Percentiles rank a stretch among this genome's conserved stretches.
Conservation (phyloP, 352 stramenopile species). For the Globisporangium parvum region DNA sequence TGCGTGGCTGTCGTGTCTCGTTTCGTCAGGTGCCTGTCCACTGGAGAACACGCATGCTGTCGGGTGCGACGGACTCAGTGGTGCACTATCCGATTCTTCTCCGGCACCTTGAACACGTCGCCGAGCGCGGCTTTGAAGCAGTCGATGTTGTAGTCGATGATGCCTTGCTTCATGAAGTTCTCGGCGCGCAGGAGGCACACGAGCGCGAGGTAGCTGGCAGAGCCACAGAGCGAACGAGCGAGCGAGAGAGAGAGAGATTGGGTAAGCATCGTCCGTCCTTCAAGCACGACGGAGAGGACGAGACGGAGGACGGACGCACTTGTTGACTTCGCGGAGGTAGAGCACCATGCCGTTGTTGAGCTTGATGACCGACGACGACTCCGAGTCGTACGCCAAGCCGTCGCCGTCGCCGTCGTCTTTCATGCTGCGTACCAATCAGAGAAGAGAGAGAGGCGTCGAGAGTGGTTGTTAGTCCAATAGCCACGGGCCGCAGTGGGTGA, state of each 20-base stretch:
- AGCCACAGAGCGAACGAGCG: constrained; percentile 9
- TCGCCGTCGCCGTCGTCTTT: constrained; percentile 89
- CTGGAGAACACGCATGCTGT: background rate
- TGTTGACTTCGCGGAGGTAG: constrained; percentile 92
- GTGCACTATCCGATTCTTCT: constrained; percentile 39
- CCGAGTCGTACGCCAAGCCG: constrained; percentile 92
- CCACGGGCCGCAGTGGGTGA: no score
- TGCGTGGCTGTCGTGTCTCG: no score
- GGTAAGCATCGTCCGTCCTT: no score
- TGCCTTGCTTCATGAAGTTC: constrained; percentile 96
- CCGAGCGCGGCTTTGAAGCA: constrained; percentile 94
- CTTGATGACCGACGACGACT: constrained; percentile 96
- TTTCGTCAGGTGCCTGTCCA: no score
- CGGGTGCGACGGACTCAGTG: constrained; percentile 5
- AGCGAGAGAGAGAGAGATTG: no score
- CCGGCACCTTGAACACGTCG: constrained; percentile 78
- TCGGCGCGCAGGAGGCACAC: constrained; percentile 95
- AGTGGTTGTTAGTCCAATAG: background rate
- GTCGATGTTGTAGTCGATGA: constrained; percentile 99
- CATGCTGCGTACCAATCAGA: constrained; percentile 41
- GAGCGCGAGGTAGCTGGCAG: constrained; percentile 91
- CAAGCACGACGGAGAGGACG: no score
- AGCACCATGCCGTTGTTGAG: constrained; percentile 97
- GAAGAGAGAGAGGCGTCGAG: background rate
- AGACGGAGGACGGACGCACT: constrained; percentile 31